These are phyloP conservation scores for Monilinia laxa DNA, from an alignment of 2,329 filamentous ascomycete species.

Conservation along the genomic window DNA sequence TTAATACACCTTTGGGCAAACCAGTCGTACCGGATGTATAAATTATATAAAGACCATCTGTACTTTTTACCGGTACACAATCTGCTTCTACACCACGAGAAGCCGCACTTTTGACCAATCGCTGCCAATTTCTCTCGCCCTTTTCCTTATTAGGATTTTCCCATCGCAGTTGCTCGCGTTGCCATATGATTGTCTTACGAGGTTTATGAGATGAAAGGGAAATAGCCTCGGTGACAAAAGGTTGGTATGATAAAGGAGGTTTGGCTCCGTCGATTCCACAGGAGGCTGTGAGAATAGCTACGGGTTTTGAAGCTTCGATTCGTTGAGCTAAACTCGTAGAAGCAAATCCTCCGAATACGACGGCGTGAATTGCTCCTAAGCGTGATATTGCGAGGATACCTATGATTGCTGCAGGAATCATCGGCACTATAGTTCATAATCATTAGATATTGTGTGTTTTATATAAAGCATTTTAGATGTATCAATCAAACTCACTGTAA, in stretches of 20 bases:
- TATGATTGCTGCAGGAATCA: slow-evolving; percentile 87
- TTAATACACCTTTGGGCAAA: slow-evolving; percentile 76
- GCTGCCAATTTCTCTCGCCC: slow-evolving; percentile 78
- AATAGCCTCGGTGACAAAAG: slow-evolving; percentile 73
- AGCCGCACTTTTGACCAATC: slow-evolving; percentile 68
- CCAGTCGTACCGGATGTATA: slow-evolving; percentile 86
- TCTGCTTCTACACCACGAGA: slow-evolving; percentile 66
- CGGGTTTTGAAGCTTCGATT: slow-evolving; percentile 78
- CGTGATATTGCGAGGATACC: slow-evolving; percentile 80
- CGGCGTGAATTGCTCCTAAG: slow-evolving; percentile 83
- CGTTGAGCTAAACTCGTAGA: slow-evolving; percentile 78
- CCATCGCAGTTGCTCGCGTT: slow-evolving; percentile 76
- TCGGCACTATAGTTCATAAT: too few relatives aligned
- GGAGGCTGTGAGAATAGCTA: slow-evolving; percentile 79
- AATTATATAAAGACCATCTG: slow-evolving; percentile 84
- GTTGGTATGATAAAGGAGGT: slow-evolving; percentile 73
- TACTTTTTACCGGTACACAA: slow-evolving; percentile 75
- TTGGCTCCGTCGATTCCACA: slow-evolving; percentile 89
- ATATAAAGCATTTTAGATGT: not conserved
- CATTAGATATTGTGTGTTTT: slow-evolving; percentile 16
- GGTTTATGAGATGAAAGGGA: slow-evolving; percentile 69
- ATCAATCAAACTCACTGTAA: slow-evolving; percentile 65
- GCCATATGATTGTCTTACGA: slow-evolving; percentile 73
- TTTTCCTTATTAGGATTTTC: slow-evolving; percentile 62
- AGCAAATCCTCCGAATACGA: slow-evolving; percentile 93